Base-by-base conservation (phyloP, 768 basidiomycete species). In the Boletus reticulatus region DNA sequence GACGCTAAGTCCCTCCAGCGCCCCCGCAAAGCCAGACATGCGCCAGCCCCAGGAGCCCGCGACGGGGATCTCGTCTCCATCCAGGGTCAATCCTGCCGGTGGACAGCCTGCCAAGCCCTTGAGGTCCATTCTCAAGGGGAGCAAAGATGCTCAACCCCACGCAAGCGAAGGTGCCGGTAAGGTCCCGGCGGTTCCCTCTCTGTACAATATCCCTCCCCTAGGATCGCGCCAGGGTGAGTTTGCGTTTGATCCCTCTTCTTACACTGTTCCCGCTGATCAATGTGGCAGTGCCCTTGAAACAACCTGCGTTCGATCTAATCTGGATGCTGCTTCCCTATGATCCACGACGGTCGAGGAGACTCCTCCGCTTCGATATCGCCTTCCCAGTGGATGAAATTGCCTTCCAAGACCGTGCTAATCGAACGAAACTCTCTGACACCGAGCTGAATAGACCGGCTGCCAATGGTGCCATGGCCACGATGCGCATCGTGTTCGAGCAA, bases 241-340 rank as follows among this genome's bases (percentile, higher is more conserved):
- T 32, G 19, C 45, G 43, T 29, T 46, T 42, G 44, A 46, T 42
- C 47, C 22, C 34, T 4, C 27, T 24, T 19, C 8, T 22, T 22
- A 19, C n/a, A 34, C 34, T 19, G 51, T 32, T 50, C 44, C 22
- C 22, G 22, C 38, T 65, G 70, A 75, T 66, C 62, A 50, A 24
- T 31, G 50, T 55, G 59, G 45, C 45, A 75, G 74, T 63, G 53
- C 72, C 69, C 5, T 75, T 71, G 67, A 79, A 78, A 58, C 69
- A 61, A 11, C 75, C 76, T 24, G 65, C 73, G 2, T 70, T 78
- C 47, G 63, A 76, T 53, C 58, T 81, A 52, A 75, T 75, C 57
- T 84, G 82, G 82, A 77, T 77, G 48, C 62, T 83, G 17, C 72
- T 80, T 42, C 77, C 79, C 19, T 80, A 67, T 53, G 67, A 69